Base-by-base conservation (phyloP, 2,329 filamentous ascomycete genomes). In the Xylaria arbuscula region DNA sequence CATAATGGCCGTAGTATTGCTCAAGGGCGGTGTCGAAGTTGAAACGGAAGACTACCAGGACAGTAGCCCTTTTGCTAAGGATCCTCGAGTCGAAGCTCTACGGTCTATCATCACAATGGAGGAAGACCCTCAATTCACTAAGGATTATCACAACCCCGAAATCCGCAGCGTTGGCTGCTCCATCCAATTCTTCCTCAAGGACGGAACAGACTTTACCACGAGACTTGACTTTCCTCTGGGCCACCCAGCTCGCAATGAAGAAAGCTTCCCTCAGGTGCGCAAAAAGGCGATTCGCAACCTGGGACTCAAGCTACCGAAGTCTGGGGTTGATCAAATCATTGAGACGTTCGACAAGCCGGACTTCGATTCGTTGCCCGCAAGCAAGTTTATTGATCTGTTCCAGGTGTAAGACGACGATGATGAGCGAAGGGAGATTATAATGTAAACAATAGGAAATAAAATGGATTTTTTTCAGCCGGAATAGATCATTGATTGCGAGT, bases 1-100 rank as follows among this genome's bases (percentile, higher is more conserved):
- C 42, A 69, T 75, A 28, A 62, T 73, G 24, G 71, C 68, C 1
- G 69, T 74, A n/a, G 61, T 67, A 17, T 28, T 74, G 9, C 63
- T 74, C 1, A 73, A 73, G 57, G 58, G 64, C 22, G 68, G 69
- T 13, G 54, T 34, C 19, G 60, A 56, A 40, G 50, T 70, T n/a
- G 70, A 64, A 22, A 63, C 54, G 4, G 66, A 65, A 19, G 72
- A 72, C 38, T 72, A 70, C 48, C 66, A 68, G 45, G 65, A 73
- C 51, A 56, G 66, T 3, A 73, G 72, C 28, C 67, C 72, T 22
- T 73, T 57, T 50, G 69, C 68, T 4, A 64, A 50, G 1, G 70
- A 72, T 48, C 48, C 66, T 3, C 62, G 70, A 1, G 67, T 73
- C 9, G 70, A 72, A 19, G 55, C 56, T 13, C 34, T 73, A 8